Evolutionary conservation across 352 stramenopile species (phyloP).

Genomic region (Phytophthora crassamura): DNA sequence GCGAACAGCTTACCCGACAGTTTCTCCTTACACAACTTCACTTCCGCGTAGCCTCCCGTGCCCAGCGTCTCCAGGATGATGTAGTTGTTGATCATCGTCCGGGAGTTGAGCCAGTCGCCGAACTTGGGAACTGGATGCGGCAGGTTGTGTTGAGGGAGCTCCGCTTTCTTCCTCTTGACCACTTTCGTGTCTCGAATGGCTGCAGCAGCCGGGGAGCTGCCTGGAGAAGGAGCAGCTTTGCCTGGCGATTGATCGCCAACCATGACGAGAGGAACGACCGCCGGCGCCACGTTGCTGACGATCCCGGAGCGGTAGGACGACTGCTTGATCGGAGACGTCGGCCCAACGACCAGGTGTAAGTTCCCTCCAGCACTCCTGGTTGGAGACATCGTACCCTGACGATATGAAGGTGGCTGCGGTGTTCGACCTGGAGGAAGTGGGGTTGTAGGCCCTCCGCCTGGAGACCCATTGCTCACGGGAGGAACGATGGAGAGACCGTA

Average conservation of each 20-base stretch:
- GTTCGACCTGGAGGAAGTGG: constrained; percentile 23
- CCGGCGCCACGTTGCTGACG: constrained; percentile 40
- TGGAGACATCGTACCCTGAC: constrained; percentile 49
- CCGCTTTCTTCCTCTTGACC: constrained; percentile 84
- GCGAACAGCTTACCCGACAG: constrained; percentile 75
- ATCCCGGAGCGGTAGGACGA: constrained; percentile 62
- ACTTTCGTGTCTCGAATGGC: constrained; percentile 79
- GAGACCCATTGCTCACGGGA: constrained; percentile 6
- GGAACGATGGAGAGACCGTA: constrained; percentile 31
- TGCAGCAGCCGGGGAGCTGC: constrained; percentile 9
- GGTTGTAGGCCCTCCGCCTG: constrained; percentile 2
- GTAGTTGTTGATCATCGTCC: constrained; percentile 95
- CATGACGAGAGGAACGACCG: constrained; percentile 50
- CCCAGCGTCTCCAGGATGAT: constrained; percentile 91
- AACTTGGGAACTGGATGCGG: constrained; percentile 83
- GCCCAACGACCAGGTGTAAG: constrained; percentile 14
- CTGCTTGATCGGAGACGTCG: constrained; percentile 46
- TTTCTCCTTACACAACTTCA: constrained; percentile 91
- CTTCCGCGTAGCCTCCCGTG: constrained; percentile 90
- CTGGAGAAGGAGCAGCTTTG: constrained; percentile 18
- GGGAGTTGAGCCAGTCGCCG: constrained; percentile 84
- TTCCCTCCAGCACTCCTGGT: constrained; percentile 39
- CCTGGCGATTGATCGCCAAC: constrained; percentile 11
- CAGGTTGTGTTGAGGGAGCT: constrained; percentile 77
- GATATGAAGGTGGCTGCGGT: constrained; percentile 38